Percentiles rank a stretch among this genome's conserved stretches.
Conservation (phyloP, 2,329 filamentous ascomycete genomes). For the Fusarium protoensiforme region DNA sequence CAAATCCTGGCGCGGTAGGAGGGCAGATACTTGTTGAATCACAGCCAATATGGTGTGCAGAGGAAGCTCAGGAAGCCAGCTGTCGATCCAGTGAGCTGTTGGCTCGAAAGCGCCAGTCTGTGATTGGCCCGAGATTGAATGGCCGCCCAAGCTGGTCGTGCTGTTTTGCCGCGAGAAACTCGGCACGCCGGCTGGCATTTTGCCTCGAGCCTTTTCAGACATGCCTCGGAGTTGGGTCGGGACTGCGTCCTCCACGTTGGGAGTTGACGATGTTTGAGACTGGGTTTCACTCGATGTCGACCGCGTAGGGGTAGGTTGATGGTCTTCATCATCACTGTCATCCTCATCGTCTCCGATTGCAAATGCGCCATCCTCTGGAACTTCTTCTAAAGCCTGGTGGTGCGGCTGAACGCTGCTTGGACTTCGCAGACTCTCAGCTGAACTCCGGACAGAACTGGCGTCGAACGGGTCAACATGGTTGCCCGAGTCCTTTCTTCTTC, state of each 20-base stretch:
- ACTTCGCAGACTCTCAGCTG: slow-evolving; percentile 75
- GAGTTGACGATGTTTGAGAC: slow-evolving; percentile 75
- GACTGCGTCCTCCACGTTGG: slow-evolving; percentile 78
- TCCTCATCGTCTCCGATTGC: slow-evolving; percentile 90
- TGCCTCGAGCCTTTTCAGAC: slow-evolving; percentile 97
- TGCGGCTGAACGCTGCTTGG: slow-evolving; percentile 54
- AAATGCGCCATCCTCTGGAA: slow-evolving; percentile 78
- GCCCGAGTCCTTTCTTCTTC: slow-evolving; percentile 73
- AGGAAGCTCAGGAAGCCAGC: slow-evolving; percentile 91
- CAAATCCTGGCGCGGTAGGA: slow-evolving; percentile 65
- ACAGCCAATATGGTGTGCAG: slow-evolving; percentile 86
- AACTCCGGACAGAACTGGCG: slow-evolving; percentile 65
- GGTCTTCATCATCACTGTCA: slow-evolving; percentile 60
- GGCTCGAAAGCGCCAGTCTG: slow-evolving; percentile 77
- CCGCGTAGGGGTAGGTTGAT: slow-evolving; percentile 67
- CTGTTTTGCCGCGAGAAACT: slow-evolving; percentile 92
- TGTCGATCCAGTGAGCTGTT: slow-evolving; percentile 87
- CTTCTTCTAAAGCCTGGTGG: slow-evolving; percentile 45
- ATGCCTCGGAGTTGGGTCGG: slow-evolving; percentile 88
- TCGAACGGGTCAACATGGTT: slow-evolving; percentile 63
- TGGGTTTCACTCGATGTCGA: slow-evolving; percentile 73
- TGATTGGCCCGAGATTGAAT: slow-evolving; percentile 68
- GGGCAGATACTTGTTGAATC: slow-evolving; percentile 72
- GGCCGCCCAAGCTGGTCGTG: slow-evolving; percentile 79
- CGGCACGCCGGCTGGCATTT: slow-evolving; percentile 87